A percentile compares a stretch with the other conserved stretches of the same genome.
Evolutionary conservation across 2,329 filamentous ascomycete species (phyloP).

Genomic region (Scedosporium boydii): DNA sequence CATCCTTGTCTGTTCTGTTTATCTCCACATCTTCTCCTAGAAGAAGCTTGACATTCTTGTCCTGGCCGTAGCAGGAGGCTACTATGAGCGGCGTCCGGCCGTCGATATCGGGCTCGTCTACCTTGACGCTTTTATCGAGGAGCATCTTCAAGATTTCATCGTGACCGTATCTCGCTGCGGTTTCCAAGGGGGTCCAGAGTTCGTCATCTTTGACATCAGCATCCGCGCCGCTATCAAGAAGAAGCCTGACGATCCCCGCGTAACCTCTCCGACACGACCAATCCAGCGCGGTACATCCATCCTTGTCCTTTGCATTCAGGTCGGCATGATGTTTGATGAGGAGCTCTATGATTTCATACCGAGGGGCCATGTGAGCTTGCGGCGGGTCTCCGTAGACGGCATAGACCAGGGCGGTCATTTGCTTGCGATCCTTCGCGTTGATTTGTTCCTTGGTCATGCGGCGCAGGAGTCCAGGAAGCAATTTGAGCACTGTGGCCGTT

Average conservation of each 20-base stretch:
- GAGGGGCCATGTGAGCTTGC: background rate
- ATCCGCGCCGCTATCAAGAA: conserved; percentile 9
- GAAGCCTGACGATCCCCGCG: background rate
- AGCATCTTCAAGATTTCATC: conserved; percentile 4
- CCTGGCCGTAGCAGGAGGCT: background rate
- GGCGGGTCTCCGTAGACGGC: background rate
- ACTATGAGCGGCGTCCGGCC: conserved; percentile 4
- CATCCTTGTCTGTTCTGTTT: background rate
- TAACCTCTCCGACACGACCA: conserved; percentile 1
- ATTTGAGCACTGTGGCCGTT: background rate
- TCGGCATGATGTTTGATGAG: conserved; percentile 5
- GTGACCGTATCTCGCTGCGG: conserved; percentile 4
- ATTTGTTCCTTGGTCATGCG: background rate
- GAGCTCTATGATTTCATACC: conserved; percentile 1
- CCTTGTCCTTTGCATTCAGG: background rate
- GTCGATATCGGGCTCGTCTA: background rate
- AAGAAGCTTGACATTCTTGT: background rate
- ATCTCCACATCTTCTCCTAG: background rate
- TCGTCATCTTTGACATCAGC: conserved; percentile 3
- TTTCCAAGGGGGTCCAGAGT: conserved; percentile 4
- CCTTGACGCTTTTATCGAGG: conserved; percentile 1
- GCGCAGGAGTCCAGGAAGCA: background rate
- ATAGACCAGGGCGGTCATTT: background rate
- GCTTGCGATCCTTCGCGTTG: background rate
- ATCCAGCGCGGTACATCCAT: conserved; percentile 6